Evolutionary conservation across 306 rosid genomes (phyloP), one percentile per base, ranked within the genome.

Genomic region (Trichosanthes cucumerina): DNA sequence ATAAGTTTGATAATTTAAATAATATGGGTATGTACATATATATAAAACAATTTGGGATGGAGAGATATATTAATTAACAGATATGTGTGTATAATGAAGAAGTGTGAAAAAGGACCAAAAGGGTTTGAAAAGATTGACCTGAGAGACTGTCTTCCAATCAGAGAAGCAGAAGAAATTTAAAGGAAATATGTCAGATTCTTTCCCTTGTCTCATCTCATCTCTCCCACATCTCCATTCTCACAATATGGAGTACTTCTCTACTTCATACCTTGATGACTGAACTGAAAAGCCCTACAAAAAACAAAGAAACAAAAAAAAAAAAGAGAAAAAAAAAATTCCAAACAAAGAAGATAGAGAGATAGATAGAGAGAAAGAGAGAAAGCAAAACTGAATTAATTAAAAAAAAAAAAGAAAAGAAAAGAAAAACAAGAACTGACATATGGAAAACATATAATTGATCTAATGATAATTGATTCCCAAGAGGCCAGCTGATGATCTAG

Each of bases 41-140:
- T 34, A 64, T 6, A 34, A 34, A 5, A 64, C 13, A 31, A 16
- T 18, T 33, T 64, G 12, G 34, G 75, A 21, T 6, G 44, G 26
- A 70, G 9, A 70, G 28, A 66, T 10, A 68, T 39, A 21, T 39
- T 39, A n/a, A 68, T 39, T n/a, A 70, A 70, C 44, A 4, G 12
- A 28, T 60, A 31, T 2, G 19, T 47, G 53, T 58, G 2, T 58
- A 13, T 58, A 24, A 58, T 24, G 74, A 46, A 72, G 58, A 46
- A 46, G 26, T 50, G 53, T 15, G 5, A 33, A 0, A 74, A 74
- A 33, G 15, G 28, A 74, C 31, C 26, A 46, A 72, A 28, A 74
- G 78, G 46, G 78, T 31, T 50, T 52, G 78, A 74, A 74, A 50
- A 74, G 63, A 74, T 26, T 52, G 78, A 74, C 78, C 78, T 74